These are phyloP conservation scores for Entomortierella beljakovae DNA, from an alignment of 192 early-diverging fungal species.

Conservation along the genomic window DNA sequence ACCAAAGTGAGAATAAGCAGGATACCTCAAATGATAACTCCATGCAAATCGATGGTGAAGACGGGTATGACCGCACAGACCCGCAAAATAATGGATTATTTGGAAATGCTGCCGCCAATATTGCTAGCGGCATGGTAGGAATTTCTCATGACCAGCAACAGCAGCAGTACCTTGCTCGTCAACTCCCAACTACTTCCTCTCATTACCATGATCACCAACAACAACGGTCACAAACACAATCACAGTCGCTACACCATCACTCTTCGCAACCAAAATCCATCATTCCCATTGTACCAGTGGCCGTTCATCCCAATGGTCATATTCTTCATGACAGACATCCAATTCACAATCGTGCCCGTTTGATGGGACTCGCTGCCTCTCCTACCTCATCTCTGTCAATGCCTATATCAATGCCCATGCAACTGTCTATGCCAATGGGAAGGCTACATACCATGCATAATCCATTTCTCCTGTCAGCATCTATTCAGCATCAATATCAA, in stretches of 20 bases:
- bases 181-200: not conserved
- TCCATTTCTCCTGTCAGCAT: not conserved
- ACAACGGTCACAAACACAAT: not conserved
- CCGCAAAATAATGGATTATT: not conserved
- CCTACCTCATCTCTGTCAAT: not conserved
- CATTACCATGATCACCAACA: conserved; percentile 13
- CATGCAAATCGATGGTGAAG: conserved; percentile 4
- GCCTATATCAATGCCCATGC: not conserved
- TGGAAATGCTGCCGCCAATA: not conserved
- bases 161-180: not conserved
- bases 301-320: conserved; percentile 46
- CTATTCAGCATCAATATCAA: conserved; percentile 6
- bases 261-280: not conserved
- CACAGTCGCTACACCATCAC: not conserved
- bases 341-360: conserved; percentile 40
- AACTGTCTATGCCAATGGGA: not conserved
- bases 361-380: conserved; percentile 17
- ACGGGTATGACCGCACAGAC: not conserved
- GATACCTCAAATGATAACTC: not conserved
- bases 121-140: conserved; percentile 2
- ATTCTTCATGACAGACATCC: conserved; percentile 46
- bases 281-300: not conserved
- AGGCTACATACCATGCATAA: not conserved
- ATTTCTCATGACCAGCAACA: conserved; percentile 12
- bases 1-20: not conserved